phyloP scores from a whole-genome alignment of 805 yeast genomes.

The Hermanozyma aechmeae region DNA sequence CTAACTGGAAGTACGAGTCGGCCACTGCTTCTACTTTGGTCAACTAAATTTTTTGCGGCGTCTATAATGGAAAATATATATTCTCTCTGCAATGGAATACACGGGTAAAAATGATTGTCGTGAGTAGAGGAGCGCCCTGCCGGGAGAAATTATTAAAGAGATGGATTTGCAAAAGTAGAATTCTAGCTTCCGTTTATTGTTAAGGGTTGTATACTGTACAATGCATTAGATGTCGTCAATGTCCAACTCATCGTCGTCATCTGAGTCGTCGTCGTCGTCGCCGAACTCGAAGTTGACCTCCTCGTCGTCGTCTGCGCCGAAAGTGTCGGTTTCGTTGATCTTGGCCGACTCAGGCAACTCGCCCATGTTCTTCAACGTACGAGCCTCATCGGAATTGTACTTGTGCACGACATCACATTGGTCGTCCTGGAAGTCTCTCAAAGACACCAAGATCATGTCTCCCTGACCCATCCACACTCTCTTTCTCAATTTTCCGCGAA shows the following conservation, averaged over 20 bases:
- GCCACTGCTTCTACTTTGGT: conserved; percentile 99
- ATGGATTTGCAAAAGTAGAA: no score
- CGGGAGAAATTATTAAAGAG: no score
- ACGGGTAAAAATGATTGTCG: no score
- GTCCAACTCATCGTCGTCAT: conserved; percentile 66
- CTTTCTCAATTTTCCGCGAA: conserved; percentile 98
- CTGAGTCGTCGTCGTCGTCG: conserved; percentile 76
- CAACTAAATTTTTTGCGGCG: conserved; percentile 66
- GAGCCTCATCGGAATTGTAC: conserved; percentile 95
- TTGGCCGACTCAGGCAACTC: conserved; percentile 96
- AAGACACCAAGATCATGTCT: conserved; percentile 89
- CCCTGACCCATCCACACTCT: conserved; percentile 99
- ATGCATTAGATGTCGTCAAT: conserved; percentile 77
- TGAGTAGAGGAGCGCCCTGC: no score
- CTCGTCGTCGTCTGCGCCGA: conserved; percentile 93
- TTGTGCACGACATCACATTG: conserved; percentile 97
- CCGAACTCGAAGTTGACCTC: conserved; percentile 98
- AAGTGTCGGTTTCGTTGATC: conserved; percentile 95
- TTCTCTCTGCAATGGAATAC: no score
- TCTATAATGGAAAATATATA: no score
- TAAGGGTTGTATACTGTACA: no score
- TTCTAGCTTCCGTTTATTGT: no score
- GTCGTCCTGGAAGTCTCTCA: conserved; percentile 97
- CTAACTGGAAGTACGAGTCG: conserved; percentile 99
- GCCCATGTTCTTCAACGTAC: conserved; percentile 90